Conservation (phyloP, 1,284 basidiomycete genomes). For the Naganishia albida region DNA sequence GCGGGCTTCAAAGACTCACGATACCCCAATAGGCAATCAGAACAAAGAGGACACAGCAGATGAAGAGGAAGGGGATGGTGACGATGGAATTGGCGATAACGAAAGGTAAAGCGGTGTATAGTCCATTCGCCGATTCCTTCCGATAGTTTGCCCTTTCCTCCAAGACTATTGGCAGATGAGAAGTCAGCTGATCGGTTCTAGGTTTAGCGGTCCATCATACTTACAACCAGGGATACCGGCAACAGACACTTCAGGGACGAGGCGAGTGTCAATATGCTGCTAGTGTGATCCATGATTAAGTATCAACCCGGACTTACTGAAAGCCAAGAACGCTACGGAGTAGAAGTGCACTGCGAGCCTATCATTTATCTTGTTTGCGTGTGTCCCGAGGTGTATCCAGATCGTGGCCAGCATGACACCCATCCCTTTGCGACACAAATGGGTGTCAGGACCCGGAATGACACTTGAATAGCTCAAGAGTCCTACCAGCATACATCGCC, state of each 20-base stretch:
- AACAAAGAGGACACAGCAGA: slow-evolving; percentile 40
- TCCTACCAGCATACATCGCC: slow-evolving; percentile 60
- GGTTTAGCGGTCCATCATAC: neutral
- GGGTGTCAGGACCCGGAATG: neutral
- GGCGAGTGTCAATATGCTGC: neutral
- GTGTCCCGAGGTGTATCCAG: slow-evolving; percentile 59
- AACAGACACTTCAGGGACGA: slow-evolving; percentile 38
- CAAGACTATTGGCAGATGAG: slow-evolving; percentile 39
- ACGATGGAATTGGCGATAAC: slow-evolving; percentile 45
- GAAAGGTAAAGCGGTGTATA: slow-evolving; percentile 44
- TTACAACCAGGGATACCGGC: slow-evolving; percentile 48
- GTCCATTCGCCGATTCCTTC: slow-evolving; percentile 48
- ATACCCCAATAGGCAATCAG: slow-evolving; percentile 36
- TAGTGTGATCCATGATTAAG: neutral
- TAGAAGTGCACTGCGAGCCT: slow-evolving; percentile 55
- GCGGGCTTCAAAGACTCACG: no score
- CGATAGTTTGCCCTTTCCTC: slow-evolving; percentile 51
- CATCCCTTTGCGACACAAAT: slow-evolving; percentile 51
- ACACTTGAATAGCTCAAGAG: slow-evolving; percentile 35
- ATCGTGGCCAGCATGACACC: slow-evolving; percentile 62
- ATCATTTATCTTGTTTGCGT: slow-evolving; percentile 46
- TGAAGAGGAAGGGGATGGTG: slow-evolving; percentile 49
- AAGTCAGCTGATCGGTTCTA: neutral
- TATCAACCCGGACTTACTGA: neutral
- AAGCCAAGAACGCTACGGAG: slow-evolving; percentile 59